phyloP scores from a whole-genome alignment of 1,284 basidiomycete species.

The Ceratorhiza oryzae-sativae region DNA sequence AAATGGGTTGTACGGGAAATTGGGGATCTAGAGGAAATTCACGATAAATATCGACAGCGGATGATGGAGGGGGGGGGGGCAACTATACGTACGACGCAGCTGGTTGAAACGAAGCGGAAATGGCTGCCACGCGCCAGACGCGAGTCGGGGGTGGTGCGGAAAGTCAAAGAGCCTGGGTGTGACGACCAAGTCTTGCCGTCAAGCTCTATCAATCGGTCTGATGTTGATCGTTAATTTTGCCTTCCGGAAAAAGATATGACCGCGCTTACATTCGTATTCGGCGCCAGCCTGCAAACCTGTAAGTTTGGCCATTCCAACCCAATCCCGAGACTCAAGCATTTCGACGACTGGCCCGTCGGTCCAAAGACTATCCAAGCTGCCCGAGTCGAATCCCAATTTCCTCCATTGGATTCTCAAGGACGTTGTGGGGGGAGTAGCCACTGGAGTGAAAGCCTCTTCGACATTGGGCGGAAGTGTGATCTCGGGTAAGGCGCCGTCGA shows the following conservation, averaged over 20 bases:
- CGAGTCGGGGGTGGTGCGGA: constrained; percentile 75
- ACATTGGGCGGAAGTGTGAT: constrained; percentile 29
- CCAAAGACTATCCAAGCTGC: constrained; percentile 53
- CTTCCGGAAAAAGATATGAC: constrained; percentile 40
- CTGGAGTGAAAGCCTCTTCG: constrained; percentile 28
- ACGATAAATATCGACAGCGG: neutral
- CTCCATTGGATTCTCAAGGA: constrained; percentile 42
- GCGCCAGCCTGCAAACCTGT: constrained; percentile 72
- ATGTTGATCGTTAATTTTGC: neutral
- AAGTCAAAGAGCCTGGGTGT: constrained; percentile 45
- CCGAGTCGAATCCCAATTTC: constrained; percentile 16
- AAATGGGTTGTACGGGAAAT: constrained; percentile 69
- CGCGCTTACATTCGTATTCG: constrained; percentile 70
- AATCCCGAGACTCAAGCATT: constrained; percentile 62
- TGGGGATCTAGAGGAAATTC: constrained; percentile 54
- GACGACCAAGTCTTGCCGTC: constrained; percentile 12
- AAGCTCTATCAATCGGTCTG: constrained; percentile 34
- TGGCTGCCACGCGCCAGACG: constrained; percentile 57
- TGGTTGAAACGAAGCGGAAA: constrained; percentile 71
- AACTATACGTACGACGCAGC: constrained; percentile 61
- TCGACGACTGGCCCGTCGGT: constrained; percentile 60
- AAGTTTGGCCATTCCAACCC: constrained; percentile 67
- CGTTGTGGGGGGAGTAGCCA: constrained; percentile 31
- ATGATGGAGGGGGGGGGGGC: constrained; percentile 1
- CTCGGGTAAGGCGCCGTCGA: constrained; percentile 33